Evolutionary conservation across 805 yeast species (phyloP), one percentile per base, ranked within the genome.

Genomic region (Sungouiella thailandica): DNA sequence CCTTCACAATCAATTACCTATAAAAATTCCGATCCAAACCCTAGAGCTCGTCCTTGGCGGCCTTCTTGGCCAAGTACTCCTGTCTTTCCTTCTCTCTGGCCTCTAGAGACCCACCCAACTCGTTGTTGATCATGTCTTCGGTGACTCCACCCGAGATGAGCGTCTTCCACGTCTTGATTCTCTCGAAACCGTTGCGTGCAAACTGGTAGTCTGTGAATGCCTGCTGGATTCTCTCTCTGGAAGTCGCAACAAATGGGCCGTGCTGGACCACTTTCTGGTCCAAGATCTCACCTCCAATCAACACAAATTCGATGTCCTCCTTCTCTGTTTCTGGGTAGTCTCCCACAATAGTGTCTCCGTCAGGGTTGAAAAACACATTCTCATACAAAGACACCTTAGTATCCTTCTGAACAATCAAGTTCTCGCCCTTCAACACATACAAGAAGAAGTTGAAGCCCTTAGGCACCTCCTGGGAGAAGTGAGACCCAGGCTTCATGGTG

Each of bases 231-330:
- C 74, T 76, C 33, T 77, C 82, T 35, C 70, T 68, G 15, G 81
- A 62, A 6, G 83, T 74, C 41, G 84, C 90, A 13, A 88, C 96
- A 53, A 88, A 89, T 10, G 96, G 96, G 12, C 96, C 96, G 53
- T 87, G 81, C 53, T 88, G 96, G 20, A 85, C 83, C 35, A 83
- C 69, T 12, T 77, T 74, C 62, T 87, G 95, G 46, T 84, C 73
- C 36, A 85, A 62, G 14, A 74, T 72, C 53, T 83, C 59, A 37
- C 95, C 95, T 20, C 87, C 93, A 41, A 86, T 65, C n/a, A 86
- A 43, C 4, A 82, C 79, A 50, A 86, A 79, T 45, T 80, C 78
- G 2, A 86, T 61, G 7, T 36, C 41, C 22, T 62, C 65, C 2
- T 39, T 40, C 7, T 69, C 68, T 13, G 51, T 46, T 15, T 57